Conservation (phyloP, 495 filamentous ascomycete species). For the Lepraria neglecta region DNA sequence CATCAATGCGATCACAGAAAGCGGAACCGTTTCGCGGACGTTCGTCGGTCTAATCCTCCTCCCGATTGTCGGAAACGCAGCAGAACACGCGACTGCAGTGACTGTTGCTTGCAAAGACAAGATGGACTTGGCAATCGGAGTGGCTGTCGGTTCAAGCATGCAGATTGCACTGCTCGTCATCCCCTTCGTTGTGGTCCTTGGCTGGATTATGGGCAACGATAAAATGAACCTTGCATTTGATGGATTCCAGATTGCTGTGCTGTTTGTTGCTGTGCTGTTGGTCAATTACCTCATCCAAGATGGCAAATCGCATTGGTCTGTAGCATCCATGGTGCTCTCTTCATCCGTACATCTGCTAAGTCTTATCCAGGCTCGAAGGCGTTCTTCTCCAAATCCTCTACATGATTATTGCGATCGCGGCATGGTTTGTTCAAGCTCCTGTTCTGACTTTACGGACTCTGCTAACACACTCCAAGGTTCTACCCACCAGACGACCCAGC, state of each 20-base stretch:
- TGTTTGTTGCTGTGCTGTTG: conserved; percentile 72
- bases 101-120: conserved; percentile 85
- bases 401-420: conserved; percentile 59
- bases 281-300: conserved; percentile 76
- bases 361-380: conserved; percentile 62
- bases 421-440: conserved; percentile 38
- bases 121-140: conserved; percentile 82
- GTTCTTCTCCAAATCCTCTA: conserved; percentile 68
- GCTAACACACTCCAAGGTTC: conserved; percentile 12
- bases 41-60: conserved; percentile 81
- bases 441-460: conserved; percentile 5
- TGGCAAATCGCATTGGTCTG: conserved; percentile 51
- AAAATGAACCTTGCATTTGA: conserved; percentile 75
- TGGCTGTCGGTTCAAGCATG: conserved; percentile 79
- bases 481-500: conserved; percentile 12
- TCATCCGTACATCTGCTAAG: conserved; percentile 7
- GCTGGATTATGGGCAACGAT: conserved; percentile 67
- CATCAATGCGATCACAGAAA: conserved; percentile 62
- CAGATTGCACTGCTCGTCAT: conserved; percentile 78
- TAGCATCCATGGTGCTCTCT: background rate
- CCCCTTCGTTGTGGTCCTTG: conserved; percentile 69
- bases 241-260: conserved; percentile 69
- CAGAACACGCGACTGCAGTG: conserved; percentile 81
- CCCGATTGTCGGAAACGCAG: conserved; percentile 86
- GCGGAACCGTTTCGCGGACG: conserved; percentile 55